Percentiles rank a stretch among this genome's conserved stretches.
Conservation (phyloP, 164 flowering plant genomes). For the Macadamia integrifolia region DNA sequence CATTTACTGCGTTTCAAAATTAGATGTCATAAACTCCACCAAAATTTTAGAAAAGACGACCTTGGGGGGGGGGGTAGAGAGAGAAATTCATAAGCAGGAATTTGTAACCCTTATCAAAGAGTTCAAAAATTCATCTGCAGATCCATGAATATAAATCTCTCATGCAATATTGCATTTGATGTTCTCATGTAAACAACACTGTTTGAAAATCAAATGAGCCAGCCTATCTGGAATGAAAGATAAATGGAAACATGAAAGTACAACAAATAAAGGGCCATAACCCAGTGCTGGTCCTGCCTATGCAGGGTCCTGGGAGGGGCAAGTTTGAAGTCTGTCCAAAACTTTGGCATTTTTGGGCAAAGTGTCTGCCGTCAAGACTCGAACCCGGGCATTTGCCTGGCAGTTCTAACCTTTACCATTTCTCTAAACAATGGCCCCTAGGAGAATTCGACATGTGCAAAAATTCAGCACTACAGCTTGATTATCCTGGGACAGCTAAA, state of each 20-base stretch:
- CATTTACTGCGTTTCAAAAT: slow-evolving; percentile 1
- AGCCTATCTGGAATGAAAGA: neutral
- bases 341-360: no score
- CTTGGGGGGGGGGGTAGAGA: neutral
- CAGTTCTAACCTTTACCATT: no score
- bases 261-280: no score
- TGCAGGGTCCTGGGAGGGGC: no score
- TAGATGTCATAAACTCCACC: neutral
- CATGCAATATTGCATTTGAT: neutral
- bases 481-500: neutral
- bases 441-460: no score
- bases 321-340: no score
- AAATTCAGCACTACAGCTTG: no score
- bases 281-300: no score
- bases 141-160: neutral
- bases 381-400: no score
- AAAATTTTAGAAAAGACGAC: neutral
- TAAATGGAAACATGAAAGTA: no score
- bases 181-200: neutral
- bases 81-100: neutral
- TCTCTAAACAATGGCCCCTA: no score
- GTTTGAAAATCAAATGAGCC: neutral
- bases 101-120: neutral
- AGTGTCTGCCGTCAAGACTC: no score
- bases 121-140: neutral